Base-by-base conservation (phyloP, 345 rosid species). In the Sisymbrium altissimum region DNA sequence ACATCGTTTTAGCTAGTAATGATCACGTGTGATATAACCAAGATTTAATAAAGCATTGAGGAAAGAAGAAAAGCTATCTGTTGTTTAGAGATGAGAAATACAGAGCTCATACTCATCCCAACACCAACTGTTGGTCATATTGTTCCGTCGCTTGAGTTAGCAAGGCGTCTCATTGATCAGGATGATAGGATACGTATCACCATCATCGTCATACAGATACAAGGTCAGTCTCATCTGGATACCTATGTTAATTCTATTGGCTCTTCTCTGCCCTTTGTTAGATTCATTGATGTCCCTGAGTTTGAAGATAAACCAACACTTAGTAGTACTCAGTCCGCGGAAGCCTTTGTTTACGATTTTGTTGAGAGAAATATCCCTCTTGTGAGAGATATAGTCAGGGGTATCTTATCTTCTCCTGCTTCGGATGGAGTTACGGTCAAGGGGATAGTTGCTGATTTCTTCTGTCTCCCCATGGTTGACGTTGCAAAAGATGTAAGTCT, bases 401-500 rank as follows among this genome's bases (percentile, higher is more conserved):
- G 19, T 36, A 46, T 79, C 19, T 53, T 72, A 54, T 61, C 74
- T 45, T 72, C 78, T 66, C 52, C 40, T 66, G 27, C 44, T 9
- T 14, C 9, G n/a, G 83, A 52, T 48, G 77, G 79, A 15, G 61
- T 61, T 60, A 56, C 19, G 12, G 80, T 84, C 25, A 73, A 68
- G 1, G 91, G 80, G 17, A 15, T 88, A 5, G 73, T 83, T 77
- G 72, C 78, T 32, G 88, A 89, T 63, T 43, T 85, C 14, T 85
- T 85, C 62, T 83, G 87, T 66, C 64, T 74, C 18, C 70, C 82
- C 36, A 72, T 84, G 84, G 70, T 89, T 64, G 86, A 78, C 2
- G 50, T 79, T 32, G 84, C 80, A 0, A 59, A 67, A 19, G 85
- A 84, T 23, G 75, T 66, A 36, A 38, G 33, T 49, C 79, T 87